A percentile compares a stretch with the other conserved stretches of the same genome.
phyloP scores from a whole-genome alignment of 225 moss, liverwort and hornwort species.

The Thuidium tamariscinum region DNA sequence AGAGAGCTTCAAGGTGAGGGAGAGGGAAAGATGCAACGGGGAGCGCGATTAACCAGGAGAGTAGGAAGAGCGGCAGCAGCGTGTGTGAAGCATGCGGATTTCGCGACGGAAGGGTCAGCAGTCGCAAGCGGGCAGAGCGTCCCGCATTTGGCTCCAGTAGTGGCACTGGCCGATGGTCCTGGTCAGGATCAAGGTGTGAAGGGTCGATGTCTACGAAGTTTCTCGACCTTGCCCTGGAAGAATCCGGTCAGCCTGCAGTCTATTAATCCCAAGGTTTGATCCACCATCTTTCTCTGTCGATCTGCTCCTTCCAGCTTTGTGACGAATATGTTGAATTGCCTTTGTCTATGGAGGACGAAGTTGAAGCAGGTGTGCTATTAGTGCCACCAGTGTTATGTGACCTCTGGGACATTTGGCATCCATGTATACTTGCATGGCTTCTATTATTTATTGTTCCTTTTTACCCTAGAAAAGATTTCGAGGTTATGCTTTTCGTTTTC shows the following conservation, averaged over 20 bases:
- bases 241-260: slow-evolving; percentile 56
- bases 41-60: slow-evolving; percentile 28
- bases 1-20: background rate
- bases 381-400: background rate
- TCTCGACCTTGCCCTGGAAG: slow-evolving; percentile 72
- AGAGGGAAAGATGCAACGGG: slow-evolving; percentile 47
- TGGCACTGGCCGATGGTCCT: background rate
- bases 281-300: background rate
- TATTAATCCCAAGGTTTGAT: slow-evolving; percentile 71
- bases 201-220: slow-evolving; percentile 15
- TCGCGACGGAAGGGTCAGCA: slow-evolving; percentile 7
- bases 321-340: background rate
- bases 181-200: slow-evolving; percentile 1
- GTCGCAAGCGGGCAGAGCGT: background rate
- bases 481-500: background rate
- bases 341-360: background rate
- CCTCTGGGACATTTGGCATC: background rate
- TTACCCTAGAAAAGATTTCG: background rate
- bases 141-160: background rate
- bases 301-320: background rate
- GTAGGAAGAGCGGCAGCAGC: slow-evolving; percentile 23
- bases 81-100: slow-evolving; percentile 25
- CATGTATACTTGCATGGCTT: background rate
- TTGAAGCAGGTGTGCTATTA: background rate
- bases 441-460: background rate